Evolutionary conservation across 768 basidiomycete species (phyloP), one percentile per base, ranked within the genome.

Genomic region (Amanita inopinata): DNA sequence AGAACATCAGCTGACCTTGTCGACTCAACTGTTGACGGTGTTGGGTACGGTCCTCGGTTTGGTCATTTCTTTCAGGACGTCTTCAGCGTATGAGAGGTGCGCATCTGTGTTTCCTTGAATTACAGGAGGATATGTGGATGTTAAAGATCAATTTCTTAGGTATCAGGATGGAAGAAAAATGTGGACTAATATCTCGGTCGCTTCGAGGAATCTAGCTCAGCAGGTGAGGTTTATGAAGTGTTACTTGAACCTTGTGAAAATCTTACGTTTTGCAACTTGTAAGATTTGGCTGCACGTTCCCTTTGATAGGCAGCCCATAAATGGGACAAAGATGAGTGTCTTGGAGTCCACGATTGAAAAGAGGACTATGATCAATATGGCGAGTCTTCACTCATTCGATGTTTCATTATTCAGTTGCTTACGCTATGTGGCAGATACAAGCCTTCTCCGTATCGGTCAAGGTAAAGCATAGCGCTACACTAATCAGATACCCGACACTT

Each of bases 1-100:
- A 0, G 43, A 45, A 4, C 63, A 63, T 34, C 59, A 70, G 36
- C 64, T 83, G n/a, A 61, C 61, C 0, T 63, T 83, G 41, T 67
- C 71, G 8, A 77, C 65, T 43, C 61, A 63, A 32, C 66, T 81
- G 48, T 62, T 86, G 44, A 79, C 80, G 3, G 82, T 84, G 5
- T 65, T 86, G 40, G 82, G 82, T 71, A 80, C 78, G 10, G 78
- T 83, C 19, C 72, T 83, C 56, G 80, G 71, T 72, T 62, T 79
- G 51, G 77, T 80, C 36, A 76, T 86, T 40, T 79, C 78, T 0
- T 86, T 84, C 62, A 66, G 83, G 47, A 83, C 80, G 5, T 79
- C 78, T 8, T 79, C 77, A 27, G 80, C 82, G 1, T 82, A 82
- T 53, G 77, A 81, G 41, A 65, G 79, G 70, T 78, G 50, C 46